Percentiles rank a stretch among this genome's conserved stretches.
Conservation (phyloP, 495 filamentous ascomycete genomes). For the Pyrenopolyporus hunteri region DNA sequence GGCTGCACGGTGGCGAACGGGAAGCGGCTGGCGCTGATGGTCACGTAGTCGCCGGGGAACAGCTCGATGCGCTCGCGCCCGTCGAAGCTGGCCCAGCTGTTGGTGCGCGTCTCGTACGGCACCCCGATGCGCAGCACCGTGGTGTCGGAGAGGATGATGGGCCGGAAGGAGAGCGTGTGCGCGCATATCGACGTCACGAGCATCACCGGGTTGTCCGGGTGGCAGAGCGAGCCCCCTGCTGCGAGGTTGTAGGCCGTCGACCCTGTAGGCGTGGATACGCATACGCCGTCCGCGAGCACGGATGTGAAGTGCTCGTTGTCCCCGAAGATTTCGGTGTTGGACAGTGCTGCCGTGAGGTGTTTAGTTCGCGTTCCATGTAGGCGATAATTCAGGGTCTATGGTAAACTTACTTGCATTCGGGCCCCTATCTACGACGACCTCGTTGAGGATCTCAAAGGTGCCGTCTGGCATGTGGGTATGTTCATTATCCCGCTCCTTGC, state of each 20-base stretch:
- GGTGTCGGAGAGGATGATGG: conserved; percentile 93
- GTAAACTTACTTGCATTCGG: conserved; percentile 77
- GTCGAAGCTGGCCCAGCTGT: conserved; percentile 96
- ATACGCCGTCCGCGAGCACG: conserved; percentile 84
- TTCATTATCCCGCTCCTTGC: conserved; percentile 78
- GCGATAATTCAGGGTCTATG: neutral
- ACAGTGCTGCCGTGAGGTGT: conserved; percentile 71
- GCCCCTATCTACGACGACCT: conserved; percentile 87
- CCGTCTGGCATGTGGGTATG: conserved; percentile 80
- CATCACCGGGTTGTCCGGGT: conserved; percentile 97
- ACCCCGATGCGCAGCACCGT: conserved; percentile 91
- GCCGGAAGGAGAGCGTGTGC: conserved; percentile 93
- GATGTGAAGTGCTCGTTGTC: conserved; percentile 95
- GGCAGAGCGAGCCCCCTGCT: conserved; percentile 91
- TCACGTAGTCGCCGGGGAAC: conserved; percentile 90
- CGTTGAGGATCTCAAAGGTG: conserved; percentile 89
- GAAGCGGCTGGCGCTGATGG: conserved; percentile 88
- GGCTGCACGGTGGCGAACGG: conserved; percentile 91
- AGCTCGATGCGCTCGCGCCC: conserved; percentile 89
- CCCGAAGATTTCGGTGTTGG: conserved; percentile 86
- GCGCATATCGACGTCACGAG: conserved; percentile 94
- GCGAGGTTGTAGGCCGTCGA: conserved; percentile 98
- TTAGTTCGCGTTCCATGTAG: conserved; percentile 7
- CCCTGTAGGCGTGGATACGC: conserved; percentile 89
- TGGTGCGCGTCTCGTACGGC: conserved; percentile 86